Conservation (phyloP, 352 stramenopile species). For the Phytopythium ostracodes region DNA sequence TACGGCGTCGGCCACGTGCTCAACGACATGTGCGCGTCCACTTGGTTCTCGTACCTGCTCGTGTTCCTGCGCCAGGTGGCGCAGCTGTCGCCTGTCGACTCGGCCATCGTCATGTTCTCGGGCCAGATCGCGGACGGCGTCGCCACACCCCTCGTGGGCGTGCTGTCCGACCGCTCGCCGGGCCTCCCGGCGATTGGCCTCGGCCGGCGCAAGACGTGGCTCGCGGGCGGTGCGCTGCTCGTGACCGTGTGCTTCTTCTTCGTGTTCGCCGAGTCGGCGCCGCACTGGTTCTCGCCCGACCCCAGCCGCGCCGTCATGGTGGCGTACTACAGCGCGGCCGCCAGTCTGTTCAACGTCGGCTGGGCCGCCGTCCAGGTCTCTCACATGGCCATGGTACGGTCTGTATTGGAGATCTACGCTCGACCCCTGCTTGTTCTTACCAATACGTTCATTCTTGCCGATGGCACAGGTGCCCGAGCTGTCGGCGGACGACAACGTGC, state of each 20-base stretch:
- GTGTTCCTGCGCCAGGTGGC: conserved; percentile 72
- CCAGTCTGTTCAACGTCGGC: conserved; percentile 81
- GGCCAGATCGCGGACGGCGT: conserved; percentile 81
- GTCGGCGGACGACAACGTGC: conserved; percentile 70
- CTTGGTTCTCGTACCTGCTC: conserved; percentile 87
- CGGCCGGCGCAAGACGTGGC: conserved; percentile 73
- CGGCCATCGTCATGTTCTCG: conserved; percentile 83
- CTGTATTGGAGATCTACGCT: no score
- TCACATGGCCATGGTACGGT: conserved; percentile 78
- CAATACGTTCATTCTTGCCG: not conserved
- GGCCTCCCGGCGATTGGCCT: conserved; percentile 62
- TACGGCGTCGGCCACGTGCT: conserved; percentile 84
- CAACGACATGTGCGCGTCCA: conserved; percentile 87
- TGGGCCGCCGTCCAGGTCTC: conserved; percentile 83
- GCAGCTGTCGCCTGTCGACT: conserved; percentile 65
- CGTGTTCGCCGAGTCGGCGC: conserved; percentile 67
- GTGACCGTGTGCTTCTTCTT: conserved; percentile 86
- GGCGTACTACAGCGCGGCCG: conserved; percentile 70
- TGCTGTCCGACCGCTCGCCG: conserved; percentile 65
- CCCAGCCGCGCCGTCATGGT: conserved; percentile 60
- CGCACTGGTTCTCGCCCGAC: conserved; percentile 45
- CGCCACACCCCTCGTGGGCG: conserved; percentile 72
- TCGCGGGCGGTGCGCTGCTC: conserved; percentile 58
- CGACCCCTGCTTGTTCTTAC: no score
- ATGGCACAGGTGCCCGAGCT: conserved; percentile 58